These are phyloP conservation scores for Fraxinus ornus DNA, from an alignment of 305 asterid genomes.

Conservation along the genomic window DNA sequence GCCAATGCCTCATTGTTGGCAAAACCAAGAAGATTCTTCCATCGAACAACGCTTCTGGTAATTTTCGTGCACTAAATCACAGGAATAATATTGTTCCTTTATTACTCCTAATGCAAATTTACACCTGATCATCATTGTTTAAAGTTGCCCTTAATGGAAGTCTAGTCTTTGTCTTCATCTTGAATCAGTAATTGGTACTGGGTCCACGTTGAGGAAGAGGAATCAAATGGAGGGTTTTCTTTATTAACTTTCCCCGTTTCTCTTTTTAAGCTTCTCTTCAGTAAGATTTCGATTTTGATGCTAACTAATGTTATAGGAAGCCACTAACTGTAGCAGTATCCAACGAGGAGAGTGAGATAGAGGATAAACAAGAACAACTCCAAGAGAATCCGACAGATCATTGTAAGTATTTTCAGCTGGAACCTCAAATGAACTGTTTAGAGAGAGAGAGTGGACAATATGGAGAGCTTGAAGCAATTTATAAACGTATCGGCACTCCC, in stretches of 20 bases:
- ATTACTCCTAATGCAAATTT: background rate
- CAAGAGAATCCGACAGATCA: slow-evolving; percentile 20
- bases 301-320: slow-evolving; percentile 43
- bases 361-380: slow-evolving; percentile 29
- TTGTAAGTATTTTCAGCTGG: background rate
- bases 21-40: slow-evolving; percentile 57
- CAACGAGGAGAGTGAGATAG: slow-evolving; percentile 55
- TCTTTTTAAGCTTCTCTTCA: background rate
- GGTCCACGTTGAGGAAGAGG: background rate
- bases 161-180: background rate
- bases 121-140: background rate
- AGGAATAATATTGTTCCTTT: background rate
- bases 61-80: slow-evolving; percentile 26
- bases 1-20: slow-evolving; percentile 53
- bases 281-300: background rate
- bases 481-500: slow-evolving; percentile 32
- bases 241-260: slow-evolving; percentile 2
- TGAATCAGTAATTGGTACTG: background rate
- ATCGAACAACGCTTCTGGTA: slow-evolving; percentile 49
- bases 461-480: slow-evolving; percentile 73
- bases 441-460: slow-evolving; percentile 30
- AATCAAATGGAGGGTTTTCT: background rate
- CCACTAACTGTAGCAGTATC: slow-evolving; percentile 44
- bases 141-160: slow-evolving; percentile 1
- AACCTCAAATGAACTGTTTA: slow-evolving; percentile 28